These are phyloP conservation scores for Monosporozyma unispora DNA, from an alignment of 805 yeast species.

Conservation along the genomic window DNA sequence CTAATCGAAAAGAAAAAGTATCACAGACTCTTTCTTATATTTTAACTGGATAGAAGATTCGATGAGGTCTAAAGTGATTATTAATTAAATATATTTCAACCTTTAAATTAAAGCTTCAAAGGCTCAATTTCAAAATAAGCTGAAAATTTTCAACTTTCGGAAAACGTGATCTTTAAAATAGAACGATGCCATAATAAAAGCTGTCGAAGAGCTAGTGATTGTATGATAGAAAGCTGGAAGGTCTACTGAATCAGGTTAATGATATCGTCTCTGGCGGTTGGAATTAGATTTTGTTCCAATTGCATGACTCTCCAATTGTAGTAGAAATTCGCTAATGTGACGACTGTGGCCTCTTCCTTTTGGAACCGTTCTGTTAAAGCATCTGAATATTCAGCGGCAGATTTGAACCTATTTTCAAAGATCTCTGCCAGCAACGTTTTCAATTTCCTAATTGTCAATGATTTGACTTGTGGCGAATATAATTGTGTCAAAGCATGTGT, in stretches of 20 bases:
- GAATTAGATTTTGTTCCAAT: conserved; percentile 16
- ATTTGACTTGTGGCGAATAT: conserved; percentile 18
- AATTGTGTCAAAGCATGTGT: conserved; percentile 18
- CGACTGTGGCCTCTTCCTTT: conserved; percentile 13
- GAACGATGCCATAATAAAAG: not conserved
- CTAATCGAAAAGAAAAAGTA: not conserved
- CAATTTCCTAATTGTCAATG: conserved; percentile 17
- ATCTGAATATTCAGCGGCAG: conserved; percentile 6
- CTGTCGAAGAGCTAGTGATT: not conserved
- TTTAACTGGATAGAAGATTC: not conserved
- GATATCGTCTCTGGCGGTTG: conserved; percentile 14
- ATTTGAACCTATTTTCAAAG: conserved; percentile 5
- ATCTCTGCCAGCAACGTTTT: conserved; percentile 16
- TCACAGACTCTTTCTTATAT: not conserved
- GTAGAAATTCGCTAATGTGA: conserved; percentile 24
- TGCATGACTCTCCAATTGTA: conserved; percentile 19
- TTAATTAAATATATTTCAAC: not conserved
- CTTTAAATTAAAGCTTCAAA: not conserved
- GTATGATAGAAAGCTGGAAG: not conserved
- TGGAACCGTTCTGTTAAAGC: conserved; percentile 7
- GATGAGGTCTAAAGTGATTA: not conserved
- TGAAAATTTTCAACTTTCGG: not conserved
- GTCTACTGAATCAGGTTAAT: not conserved
- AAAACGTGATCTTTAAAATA: not conserved
- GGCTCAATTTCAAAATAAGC: not conserved